Conservation (phyloP, 345 rosid species). For the Gossypioides kirkii region DNA sequence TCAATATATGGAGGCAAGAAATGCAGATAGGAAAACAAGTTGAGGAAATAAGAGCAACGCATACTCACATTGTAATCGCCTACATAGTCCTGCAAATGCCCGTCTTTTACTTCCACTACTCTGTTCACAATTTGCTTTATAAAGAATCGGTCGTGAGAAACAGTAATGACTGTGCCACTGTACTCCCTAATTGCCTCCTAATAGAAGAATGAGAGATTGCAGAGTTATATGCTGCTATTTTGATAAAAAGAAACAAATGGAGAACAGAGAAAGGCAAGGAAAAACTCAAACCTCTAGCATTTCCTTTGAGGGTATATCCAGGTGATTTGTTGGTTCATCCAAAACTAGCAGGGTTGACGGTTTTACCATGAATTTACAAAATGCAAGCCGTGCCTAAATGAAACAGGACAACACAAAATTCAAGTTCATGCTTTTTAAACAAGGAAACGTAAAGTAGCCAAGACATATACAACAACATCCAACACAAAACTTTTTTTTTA, state of each 20-base stretch:
- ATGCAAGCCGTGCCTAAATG: constrained; percentile 86
- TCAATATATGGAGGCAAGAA: not conserved
- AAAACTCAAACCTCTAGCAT: constrained; percentile 84
- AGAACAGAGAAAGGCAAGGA: not conserved
- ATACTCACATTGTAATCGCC: constrained; percentile 79
- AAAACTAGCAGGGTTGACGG: constrained; percentile 79
- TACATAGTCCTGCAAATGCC: constrained; percentile 65
- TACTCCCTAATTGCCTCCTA: constrained; percentile 95
- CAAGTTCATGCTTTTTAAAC: constrained; percentile 3
- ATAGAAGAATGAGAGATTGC: constrained; percentile 11
- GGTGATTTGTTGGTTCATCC: constrained; percentile 95
- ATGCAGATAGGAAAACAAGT: not conserved
- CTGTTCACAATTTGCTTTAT: constrained; percentile 93
- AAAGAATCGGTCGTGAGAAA: constrained; percentile 90
- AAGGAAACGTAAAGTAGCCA: not conserved
- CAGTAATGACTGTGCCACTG: constrained; percentile 74
- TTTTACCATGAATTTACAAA: constrained; percentile 93
- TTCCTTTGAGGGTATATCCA: constrained; percentile 95
- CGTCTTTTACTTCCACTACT: constrained; percentile 73
- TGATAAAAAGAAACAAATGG: not conserved
- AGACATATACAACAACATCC: not conserved
- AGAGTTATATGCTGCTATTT: not conserved
- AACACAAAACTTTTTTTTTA: too few species aligned
- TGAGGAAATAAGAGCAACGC: not conserved
- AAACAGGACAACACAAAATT: constrained; percentile 12